Conservation (phyloP, 768 basidiomycete genomes). For the Agaricus bisporus region DNA sequence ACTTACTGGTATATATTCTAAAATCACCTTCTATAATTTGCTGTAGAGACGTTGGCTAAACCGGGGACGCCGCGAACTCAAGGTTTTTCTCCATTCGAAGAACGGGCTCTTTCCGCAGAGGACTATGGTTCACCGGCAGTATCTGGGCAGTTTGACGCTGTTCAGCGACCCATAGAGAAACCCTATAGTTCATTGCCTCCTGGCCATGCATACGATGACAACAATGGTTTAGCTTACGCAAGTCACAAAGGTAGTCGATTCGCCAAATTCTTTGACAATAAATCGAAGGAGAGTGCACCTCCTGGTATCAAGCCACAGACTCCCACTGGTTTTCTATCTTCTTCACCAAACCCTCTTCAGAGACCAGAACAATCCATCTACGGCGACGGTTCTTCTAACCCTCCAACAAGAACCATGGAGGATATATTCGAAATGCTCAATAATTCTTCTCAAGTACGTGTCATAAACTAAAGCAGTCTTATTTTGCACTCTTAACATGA, state of each 20-base stretch:
- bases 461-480: not conserved
- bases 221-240: constrained; percentile 29
- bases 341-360: constrained; percentile 40
- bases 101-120: constrained; percentile 23
- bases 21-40: not conserved
- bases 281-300: constrained; percentile 38
- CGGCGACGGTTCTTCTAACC: constrained; percentile 21
- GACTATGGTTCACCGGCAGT: constrained; percentile 12
- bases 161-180: constrained; percentile 3
- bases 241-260: constrained; percentile 73
- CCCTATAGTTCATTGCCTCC: not conserved
- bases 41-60: constrained; percentile 2
- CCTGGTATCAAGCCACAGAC: constrained; percentile 31
- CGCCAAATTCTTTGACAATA: constrained; percentile 85
- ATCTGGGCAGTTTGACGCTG: constrained; percentile 7
- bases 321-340: constrained; percentile 32
- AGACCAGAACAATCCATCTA: constrained; percentile 40
- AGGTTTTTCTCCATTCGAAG: constrained; percentile 57
- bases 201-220: not conserved
- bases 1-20: not conserved
- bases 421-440: constrained; percentile 80
- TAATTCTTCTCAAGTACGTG: constrained; percentile 65
- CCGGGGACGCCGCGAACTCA: constrained; percentile 5
- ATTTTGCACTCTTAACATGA: not conserved
- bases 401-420: constrained; percentile 57